phyloP scores from a whole-genome alignment of 1,139 yeast genomes.

The Yamadazyma jaroonii region DNA sequence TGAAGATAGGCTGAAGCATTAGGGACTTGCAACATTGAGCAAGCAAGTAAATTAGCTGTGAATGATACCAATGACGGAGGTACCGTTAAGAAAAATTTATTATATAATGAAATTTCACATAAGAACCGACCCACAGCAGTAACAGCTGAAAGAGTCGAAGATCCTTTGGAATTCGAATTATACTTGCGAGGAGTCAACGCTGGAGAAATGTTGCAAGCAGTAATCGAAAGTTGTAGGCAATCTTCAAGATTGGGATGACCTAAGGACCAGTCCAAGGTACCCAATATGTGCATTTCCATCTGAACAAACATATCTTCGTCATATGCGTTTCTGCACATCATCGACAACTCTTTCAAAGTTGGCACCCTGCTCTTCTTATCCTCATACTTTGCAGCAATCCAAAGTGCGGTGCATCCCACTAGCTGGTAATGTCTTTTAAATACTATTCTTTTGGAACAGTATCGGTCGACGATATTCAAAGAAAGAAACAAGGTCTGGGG shows the following conservation, averaged over 20 bases:
- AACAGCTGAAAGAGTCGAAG: conserved; percentile 32
- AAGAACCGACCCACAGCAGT: conserved; percentile 63
- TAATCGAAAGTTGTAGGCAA: conserved; percentile 53
- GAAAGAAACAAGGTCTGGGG: conserved; percentile 80
- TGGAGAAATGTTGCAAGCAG: conserved; percentile 20
- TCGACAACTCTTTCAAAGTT: conserved; percentile 68
- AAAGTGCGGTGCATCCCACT: conserved; percentile 88
- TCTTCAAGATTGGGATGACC: conserved; percentile 64
- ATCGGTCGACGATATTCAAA: conserved; percentile 81
- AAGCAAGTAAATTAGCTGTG: conserved; percentile 70
- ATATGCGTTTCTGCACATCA: conserved; percentile 81
- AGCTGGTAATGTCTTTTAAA: conserved; percentile 88
- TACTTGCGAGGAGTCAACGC: conserved; percentile 32
- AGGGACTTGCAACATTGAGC: conserved; percentile 56
- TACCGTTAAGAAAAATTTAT: conserved; percentile 56
- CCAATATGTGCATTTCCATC: conserved; percentile 88
- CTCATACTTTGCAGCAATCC: conserved; percentile 94
- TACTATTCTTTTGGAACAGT: conserved; percentile 88
- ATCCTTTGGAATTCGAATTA: conserved; percentile 16
- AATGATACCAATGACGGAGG: conserved; percentile 64
- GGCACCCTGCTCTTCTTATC: conserved; percentile 87
- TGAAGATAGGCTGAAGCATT: conserved; percentile 31
- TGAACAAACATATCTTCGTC: conserved; percentile 89
- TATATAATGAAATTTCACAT: conserved; percentile 75
- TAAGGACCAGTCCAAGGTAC: conserved; percentile 81